Evolutionary conservation across 2,329 filamentous ascomycete species (phyloP), one percentile per base, ranked within the genome.

Genomic region (Fusarium cicatricum): DNA sequence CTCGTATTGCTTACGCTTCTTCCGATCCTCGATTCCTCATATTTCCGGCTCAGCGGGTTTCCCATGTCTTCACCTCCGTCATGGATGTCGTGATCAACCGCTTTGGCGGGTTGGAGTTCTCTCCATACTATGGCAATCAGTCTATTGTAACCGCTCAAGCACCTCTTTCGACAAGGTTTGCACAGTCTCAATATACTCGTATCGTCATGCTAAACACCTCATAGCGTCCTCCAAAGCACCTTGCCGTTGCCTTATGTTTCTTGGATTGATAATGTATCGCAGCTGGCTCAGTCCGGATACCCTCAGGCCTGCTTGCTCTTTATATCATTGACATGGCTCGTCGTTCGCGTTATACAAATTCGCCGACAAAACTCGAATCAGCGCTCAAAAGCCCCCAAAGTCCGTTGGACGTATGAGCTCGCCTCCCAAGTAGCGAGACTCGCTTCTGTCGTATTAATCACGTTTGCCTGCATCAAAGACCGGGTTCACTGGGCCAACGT

Each of bases 321-420:
- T 47, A 28, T 73, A 17, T 81, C 78, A 3, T 65, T 74, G 28
- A 43, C 75, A 29, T 72, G 75, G 56, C 57, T 77, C 33, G 59
- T 70, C 26, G 67, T 70, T 45, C 69, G 74, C 52, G 64, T 77
- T 23, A 51, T 75, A 43, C 71, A 66, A 36, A 68, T 72, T 45
- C 69, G 71, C 23, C 69, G 70, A 41, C 57, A 65, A 33, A 68
- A 51, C 14, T 56, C 57, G 17, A 47, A 31, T 59, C 50, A 47
- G 49, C 72, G 67, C 51, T 65, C 58, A 42, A 77, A 73, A 50
- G 71, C 75, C 11, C 75, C 78, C 15, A 68, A 72, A 32, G 72
- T 82, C 38, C 71, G 70, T 43, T 75, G 77, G 68, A 63, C 70
- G 0, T 79, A 77, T 62, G 80, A 83, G 55, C 54, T 81, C 38